Conservation (phyloP, 768 basidiomycete genomes). For the Mycena kentingensis region DNA sequence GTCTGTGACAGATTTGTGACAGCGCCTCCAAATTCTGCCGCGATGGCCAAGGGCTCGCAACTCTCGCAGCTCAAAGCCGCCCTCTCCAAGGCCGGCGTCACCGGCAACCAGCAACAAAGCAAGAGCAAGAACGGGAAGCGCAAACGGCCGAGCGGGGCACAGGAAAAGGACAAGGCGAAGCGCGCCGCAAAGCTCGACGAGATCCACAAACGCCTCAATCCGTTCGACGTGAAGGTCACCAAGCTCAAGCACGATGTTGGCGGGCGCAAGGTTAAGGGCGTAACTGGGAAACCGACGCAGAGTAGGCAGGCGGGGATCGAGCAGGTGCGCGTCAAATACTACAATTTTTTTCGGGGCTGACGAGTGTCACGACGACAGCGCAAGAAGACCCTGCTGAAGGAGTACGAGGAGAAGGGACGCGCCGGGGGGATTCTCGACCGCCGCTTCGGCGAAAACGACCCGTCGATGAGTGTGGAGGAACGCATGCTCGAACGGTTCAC, state of each 20-base stretch:
- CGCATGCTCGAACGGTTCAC: constrained; percentile 97
- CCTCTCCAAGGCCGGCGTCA: constrained; percentile 77
- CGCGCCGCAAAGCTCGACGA: constrained; percentile 76
- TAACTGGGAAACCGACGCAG: constrained; percentile 78
- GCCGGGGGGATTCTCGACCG: constrained; percentile 91
- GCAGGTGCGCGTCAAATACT: constrained; percentile 52
- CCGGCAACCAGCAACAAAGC: constrained; percentile 52
- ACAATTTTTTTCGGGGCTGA: neutral
- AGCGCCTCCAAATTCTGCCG: no score
- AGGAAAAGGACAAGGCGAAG: constrained; percentile 83
- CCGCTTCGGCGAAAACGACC: constrained; percentile 95
- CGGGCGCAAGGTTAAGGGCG: constrained; percentile 83
- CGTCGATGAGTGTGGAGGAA: constrained; percentile 91
- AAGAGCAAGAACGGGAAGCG: constrained; percentile 86
- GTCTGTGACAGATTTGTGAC: no score
- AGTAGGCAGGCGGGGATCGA: constrained; percentile 91
- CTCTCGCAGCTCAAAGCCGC: constrained; percentile 88
- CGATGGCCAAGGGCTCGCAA: constrained; percentile 90
- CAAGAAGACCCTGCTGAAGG: constrained; percentile 85
- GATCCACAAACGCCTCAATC: constrained; percentile 86
- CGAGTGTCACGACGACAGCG: constrained; percentile 50
- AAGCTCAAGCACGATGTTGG: constrained; percentile 93
- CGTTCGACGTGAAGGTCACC: constrained; percentile 92
- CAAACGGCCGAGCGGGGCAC: constrained; percentile 51
- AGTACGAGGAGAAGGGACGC: constrained; percentile 78